A percentile compares a stretch with the other conserved stretches of the same genome.
These are phyloP conservation scores for Lodderomyces jiufengensis DNA, from an alignment of 1,139 yeast species.

Conservation along the genomic window DNA sequence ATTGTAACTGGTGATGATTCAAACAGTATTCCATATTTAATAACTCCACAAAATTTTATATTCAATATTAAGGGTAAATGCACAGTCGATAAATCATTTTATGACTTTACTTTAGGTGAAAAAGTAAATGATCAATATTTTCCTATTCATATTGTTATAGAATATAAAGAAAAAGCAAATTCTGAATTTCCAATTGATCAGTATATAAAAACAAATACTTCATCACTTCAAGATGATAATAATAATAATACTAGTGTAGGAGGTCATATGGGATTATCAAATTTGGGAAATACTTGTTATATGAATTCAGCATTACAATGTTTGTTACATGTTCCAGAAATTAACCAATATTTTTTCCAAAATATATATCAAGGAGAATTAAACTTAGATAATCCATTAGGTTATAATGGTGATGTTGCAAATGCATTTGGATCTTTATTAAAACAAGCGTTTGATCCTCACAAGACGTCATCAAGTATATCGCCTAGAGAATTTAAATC, in stretches of 20 bases:
- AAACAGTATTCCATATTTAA: conserved; percentile 21
- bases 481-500: conserved; percentile 77
- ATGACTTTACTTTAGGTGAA: conserved; percentile 21
- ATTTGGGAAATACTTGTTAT: conserved; percentile 91
- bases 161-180: conserved; percentile 22
- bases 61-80: conserved; percentile 29
- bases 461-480: conserved; percentile 17
- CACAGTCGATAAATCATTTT: conserved; percentile 26
- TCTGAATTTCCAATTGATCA: conserved; percentile 26
- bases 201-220: conserved; percentile 13
- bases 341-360: conserved; percentile 68
- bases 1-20: conserved; percentile 22
- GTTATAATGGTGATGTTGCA: conserved; percentile 81
- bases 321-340: conserved; percentile 79
- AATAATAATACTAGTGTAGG: conserved; percentile 16
- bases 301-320: conserved; percentile 98
- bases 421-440: conserved; percentile 65
- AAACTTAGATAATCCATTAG: conserved; percentile 70
- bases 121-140: conserved; percentile 14
- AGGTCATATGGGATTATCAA: conserved; percentile 60
- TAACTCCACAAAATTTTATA: conserved; percentile 28
- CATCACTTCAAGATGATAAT: conserved; percentile 2
- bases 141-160: conserved; percentile 30
- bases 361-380: conserved; percentile 64
- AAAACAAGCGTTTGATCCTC: conserved; percentile 49